Evolutionary conservation across 208 protist genomes (phyloP).

Genomic region (Leishmania lainsoni): DNA sequence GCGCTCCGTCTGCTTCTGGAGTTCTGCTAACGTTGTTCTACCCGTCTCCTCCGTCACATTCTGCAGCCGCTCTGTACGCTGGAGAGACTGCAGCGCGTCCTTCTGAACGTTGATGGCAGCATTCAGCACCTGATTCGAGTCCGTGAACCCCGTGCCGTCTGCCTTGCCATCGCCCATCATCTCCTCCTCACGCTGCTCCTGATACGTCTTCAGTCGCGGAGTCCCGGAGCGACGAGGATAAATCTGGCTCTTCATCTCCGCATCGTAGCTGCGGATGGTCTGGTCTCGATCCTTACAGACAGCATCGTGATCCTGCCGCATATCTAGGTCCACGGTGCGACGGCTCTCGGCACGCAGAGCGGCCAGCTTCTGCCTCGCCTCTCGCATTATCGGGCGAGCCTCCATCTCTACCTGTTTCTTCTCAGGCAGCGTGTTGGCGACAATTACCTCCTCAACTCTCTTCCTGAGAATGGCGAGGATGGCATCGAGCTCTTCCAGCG

Average conservation of each 20-base stretch:
- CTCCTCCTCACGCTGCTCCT: conserved; percentile 66
- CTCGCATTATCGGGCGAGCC: conserved; percentile 60
- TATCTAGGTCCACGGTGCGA: conserved; percentile 51
- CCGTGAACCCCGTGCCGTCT: conserved; percentile 69
- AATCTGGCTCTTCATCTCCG: conserved; percentile 80
- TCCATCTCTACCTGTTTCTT: conserved; percentile 77
- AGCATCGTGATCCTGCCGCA: conserved; percentile 53
- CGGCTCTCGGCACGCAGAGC: conserved; percentile 71
- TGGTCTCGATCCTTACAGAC: conserved; percentile 62
- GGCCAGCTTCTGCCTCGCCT: conserved; percentile 67
- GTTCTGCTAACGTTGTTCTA: conserved; percentile 51
- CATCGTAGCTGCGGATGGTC: conserved; percentile 56
- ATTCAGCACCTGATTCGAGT: conserved; percentile 69
- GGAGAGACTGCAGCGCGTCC: conserved; percentile 72
- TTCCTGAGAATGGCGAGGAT: conserved; percentile 46
- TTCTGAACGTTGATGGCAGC: conserved; percentile 76
- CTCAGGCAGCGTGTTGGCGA: conserved; percentile 43
- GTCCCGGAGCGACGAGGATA: conserved; percentile 30
- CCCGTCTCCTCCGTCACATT: conserved; percentile 77
- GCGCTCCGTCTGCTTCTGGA: conserved; percentile 76
- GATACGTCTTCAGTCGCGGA: conserved; percentile 46
- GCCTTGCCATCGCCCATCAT: conserved; percentile 66
- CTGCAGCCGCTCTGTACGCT: conserved; percentile 71
- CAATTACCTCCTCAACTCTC: conserved; percentile 57
- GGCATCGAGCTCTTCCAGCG: conserved; percentile 49